A percentile compares a stretch with the other conserved stretches of the same genome.
These are phyloP conservation scores for Colletotrichum sp. DNA, from an alignment of 2,329 filamentous ascomycete species.

Conservation along the genomic window DNA sequence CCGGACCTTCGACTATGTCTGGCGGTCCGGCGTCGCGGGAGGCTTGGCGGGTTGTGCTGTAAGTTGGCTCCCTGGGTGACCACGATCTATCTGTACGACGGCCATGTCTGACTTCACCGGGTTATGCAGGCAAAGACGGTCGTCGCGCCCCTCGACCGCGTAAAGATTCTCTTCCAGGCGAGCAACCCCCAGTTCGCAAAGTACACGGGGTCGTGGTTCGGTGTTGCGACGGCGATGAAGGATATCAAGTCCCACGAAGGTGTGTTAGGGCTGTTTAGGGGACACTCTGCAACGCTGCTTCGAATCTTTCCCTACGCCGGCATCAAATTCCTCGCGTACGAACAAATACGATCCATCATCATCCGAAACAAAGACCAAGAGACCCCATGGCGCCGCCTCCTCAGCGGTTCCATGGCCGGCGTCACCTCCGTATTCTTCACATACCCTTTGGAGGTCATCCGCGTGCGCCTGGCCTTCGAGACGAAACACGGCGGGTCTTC, in stretches of 20 bases:
- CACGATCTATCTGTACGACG: not conserved
- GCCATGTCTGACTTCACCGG: not conserved
- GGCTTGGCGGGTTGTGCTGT: conserved; percentile 92
- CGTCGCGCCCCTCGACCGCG: conserved; percentile 93
- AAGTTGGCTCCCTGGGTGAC: conserved; percentile 41
- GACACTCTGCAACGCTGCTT: conserved; percentile 91
- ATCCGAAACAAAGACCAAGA: conserved; percentile 78
- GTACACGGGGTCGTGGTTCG: conserved; percentile 88
- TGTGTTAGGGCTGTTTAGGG: conserved; percentile 79
- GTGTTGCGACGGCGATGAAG: conserved; percentile 80
- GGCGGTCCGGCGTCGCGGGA: conserved; percentile 84
- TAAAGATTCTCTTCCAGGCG: conserved; percentile 98
- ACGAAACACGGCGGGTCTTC: conserved; percentile 79
- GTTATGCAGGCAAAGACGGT: conserved; percentile 82
- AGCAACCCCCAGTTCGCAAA: conserved; percentile 93
- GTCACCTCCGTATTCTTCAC: conserved; percentile 95
- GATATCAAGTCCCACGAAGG: conserved; percentile 84
- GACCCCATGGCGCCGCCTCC: conserved; percentile 76
- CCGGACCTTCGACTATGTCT: conserved; percentile 81
- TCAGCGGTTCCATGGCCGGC: conserved; percentile 78
- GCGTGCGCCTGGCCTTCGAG: conserved; percentile 93
- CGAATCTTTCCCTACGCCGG: conserved; percentile 97
- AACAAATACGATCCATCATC: conserved; percentile 84
- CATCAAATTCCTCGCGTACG: conserved; percentile 98
- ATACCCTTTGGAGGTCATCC: conserved; percentile 91